Evolutionary conservation across 495 filamentous ascomycete genomes (phyloP), one percentile per base, ranked within the genome.

Genomic region (Neurospora sp.): DNA sequence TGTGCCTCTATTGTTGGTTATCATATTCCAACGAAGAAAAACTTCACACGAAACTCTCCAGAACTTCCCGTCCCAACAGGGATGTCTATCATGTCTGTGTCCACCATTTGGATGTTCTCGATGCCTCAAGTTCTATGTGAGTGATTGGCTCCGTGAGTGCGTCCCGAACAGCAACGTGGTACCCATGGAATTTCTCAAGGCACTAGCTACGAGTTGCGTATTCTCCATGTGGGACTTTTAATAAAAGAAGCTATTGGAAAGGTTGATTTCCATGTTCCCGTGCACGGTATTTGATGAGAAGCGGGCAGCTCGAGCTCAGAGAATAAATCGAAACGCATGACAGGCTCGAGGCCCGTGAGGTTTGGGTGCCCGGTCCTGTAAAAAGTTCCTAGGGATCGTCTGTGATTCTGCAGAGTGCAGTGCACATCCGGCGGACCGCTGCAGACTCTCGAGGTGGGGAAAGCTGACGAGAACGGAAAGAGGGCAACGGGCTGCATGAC

Each of bases 401-500:
- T 60, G 23, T 27, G 20, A 27, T 60, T 60, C 49, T 62, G 54
- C 27, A 62, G 54, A 16, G 54, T 62, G 54, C 27, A 62, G 54
- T 31, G 54, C 54, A 35, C 23, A 62, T 62, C 27, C 14, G 54
- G 54, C 54, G 54, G 54, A 62, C 54, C 54, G 54, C 54, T 62
- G 54, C 54, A 62, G 54, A 8, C 54, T 62, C 54, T 8, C 12
- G 54, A 31, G 54, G 54, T 62, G 54, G 54, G 54, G 54, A 31
- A 27, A 71, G 39, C 23, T 71, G 70, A 71, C 70, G 39, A 41
- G 39, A 71, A 44, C 39, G 70, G 70, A 46, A 71, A 71, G 70
- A 39, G 70, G 39, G 39, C 70, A 71, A 46, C 40, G 54, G 54
- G 54, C 54, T 35, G 54, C 54, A 35, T 8, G 54, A 16, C 54